A percentile compares a stretch with the other conserved stretches of the same genome.
phyloP scores from a whole-genome alignment of 345 rosid genomes.

The Brassica cretica region DNA sequence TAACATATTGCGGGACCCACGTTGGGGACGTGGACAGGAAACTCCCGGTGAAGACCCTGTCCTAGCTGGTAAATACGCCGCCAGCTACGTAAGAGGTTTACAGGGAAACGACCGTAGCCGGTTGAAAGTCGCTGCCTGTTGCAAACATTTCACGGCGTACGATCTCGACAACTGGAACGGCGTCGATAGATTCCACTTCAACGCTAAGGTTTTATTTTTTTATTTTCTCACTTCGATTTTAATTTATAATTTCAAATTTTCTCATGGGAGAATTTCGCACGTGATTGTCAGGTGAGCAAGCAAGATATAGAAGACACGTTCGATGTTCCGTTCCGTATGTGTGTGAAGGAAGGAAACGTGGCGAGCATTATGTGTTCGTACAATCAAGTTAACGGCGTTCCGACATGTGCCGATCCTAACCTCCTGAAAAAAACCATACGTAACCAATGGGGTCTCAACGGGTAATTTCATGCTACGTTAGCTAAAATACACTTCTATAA shows the following conservation, averaged over 20 bases:
- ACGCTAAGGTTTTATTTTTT: slow-evolving; percentile 56
- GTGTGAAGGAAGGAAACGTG: slow-evolving; percentile 75
- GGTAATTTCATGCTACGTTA: slow-evolving; percentile 49
- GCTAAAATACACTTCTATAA: not conserved
- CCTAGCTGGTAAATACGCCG: slow-evolving; percentile 68
- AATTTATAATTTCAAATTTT: not conserved
- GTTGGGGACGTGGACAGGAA: slow-evolving; percentile 95
- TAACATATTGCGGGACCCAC: slow-evolving; percentile 76
- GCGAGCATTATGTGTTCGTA: slow-evolving; percentile 95
- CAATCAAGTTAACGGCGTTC: slow-evolving; percentile 83
- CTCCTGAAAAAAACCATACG: slow-evolving; percentile 61
- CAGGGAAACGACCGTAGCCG: slow-evolving; percentile 62
- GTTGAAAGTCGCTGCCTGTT: slow-evolving; percentile 80
- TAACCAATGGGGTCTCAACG: slow-evolving; percentile 69
- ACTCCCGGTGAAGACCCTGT: slow-evolving; percentile 93
- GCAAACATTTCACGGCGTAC: slow-evolving; percentile 91
- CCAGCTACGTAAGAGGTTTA: slow-evolving; percentile 72
- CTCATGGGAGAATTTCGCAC: slow-evolving; percentile 21
- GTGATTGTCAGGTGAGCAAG: slow-evolving; percentile 63
- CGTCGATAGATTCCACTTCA: slow-evolving; percentile 68
- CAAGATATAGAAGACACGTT: slow-evolving; percentile 84
- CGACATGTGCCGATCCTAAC: slow-evolving; percentile 79
- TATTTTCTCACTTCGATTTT: not conserved
- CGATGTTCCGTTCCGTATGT: slow-evolving; percentile 74
- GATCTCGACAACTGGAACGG: slow-evolving; percentile 92